These are phyloP conservation scores for Daldinia loculata DNA, from an alignment of 495 filamentous ascomycete genomes.

Conservation along the genomic window DNA sequence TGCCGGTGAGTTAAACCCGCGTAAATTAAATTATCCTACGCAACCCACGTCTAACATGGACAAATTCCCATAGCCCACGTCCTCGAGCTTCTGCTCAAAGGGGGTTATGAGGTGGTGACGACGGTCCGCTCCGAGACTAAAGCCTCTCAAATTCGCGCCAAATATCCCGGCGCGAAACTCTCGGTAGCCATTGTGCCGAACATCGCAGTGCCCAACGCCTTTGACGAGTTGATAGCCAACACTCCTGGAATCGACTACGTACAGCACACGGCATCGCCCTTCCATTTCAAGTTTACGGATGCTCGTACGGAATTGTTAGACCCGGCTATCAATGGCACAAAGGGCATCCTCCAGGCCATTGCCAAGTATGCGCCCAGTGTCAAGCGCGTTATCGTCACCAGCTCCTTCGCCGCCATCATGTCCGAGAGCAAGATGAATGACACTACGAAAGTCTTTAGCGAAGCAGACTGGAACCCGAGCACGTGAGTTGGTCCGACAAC, in stretches of 20 bases:
- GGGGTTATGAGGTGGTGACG: constrained; percentile 77
- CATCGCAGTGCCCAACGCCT: constrained; percentile 77
- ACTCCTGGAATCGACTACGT: constrained; percentile 84
- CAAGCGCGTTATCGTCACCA: constrained; percentile 84
- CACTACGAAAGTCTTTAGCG: constrained; percentile 68
- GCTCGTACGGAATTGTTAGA: constrained; percentile 83
- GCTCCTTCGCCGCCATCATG: constrained; percentile 82
- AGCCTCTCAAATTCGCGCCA: constrained; percentile 74
- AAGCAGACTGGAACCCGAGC: constrained; percentile 85
- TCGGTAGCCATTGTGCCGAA: constrained; percentile 82
- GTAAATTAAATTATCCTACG: neutral
- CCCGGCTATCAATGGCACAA: constrained; percentile 86
- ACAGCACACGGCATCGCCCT: constrained; percentile 88
- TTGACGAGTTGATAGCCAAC: constrained; percentile 76
- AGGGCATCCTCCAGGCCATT: constrained; percentile 77
- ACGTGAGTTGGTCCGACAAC: constrained; percentile 49
- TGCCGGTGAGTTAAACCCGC: constrained; percentile 49
- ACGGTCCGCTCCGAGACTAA: constrained; percentile 86
- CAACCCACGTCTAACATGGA: neutral
- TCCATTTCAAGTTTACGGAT: constrained; percentile 77
- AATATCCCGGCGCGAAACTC: constrained; percentile 72
- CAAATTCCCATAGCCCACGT: constrained; percentile 66
- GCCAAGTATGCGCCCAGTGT: constrained; percentile 78
- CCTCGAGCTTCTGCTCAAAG: constrained; percentile 75
- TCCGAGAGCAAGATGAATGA: constrained; percentile 50